phyloP scores from a whole-genome alignment of 495 filamentous ascomycete species.

The Penicillium malachiteum region DNA sequence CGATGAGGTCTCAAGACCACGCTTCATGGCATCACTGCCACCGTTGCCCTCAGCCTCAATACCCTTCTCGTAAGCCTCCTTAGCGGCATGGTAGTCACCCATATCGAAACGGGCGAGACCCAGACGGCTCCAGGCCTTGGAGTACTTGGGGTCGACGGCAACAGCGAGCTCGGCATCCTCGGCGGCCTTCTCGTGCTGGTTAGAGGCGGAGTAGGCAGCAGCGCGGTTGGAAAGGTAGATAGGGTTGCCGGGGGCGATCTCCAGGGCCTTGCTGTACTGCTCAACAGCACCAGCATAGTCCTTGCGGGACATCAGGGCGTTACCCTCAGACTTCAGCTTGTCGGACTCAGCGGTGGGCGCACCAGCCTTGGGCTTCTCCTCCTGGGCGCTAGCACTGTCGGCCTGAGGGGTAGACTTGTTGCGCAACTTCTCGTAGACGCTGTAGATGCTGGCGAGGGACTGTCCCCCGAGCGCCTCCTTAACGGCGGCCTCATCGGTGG shows the following conservation, averaged over 20 bases:
- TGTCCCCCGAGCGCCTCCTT: slow-evolving; percentile 77
- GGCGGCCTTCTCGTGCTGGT: slow-evolving; percentile 77
- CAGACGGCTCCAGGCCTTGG: slow-evolving; percentile 91
- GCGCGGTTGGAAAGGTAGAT: slow-evolving; percentile 98
- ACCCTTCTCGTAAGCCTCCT: slow-evolving; percentile 92
- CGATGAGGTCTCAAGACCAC: slow-evolving; percentile 88
- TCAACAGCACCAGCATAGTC: slow-evolving; percentile 81
- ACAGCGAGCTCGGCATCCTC: slow-evolving; percentile 87
- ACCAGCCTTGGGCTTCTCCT: slow-evolving; percentile 33
- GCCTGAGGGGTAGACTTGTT: slow-evolving; percentile 52
- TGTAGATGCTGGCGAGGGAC: slow-evolving; percentile 85
- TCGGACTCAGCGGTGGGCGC: slow-evolving; percentile 70
- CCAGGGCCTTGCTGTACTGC: slow-evolving; percentile 79
- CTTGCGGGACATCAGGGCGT: slow-evolving; percentile 88
- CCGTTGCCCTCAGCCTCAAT: slow-evolving; percentile 94
- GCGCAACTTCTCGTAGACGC: slow-evolving; percentile 93
- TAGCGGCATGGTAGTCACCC: slow-evolving; percentile 82
- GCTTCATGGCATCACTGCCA: slow-evolving; percentile 80
- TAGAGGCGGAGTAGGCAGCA: slow-evolving; percentile 77
- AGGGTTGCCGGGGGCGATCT: slow-evolving; percentile 77
- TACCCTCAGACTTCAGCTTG: slow-evolving; percentile 83
- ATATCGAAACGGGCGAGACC: slow-evolving; percentile 87
- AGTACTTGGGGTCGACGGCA: slow-evolving; percentile 83
- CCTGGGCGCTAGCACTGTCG: slow-evolving; percentile 16
- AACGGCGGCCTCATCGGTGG: slow-evolving; percentile 68